Evolutionary conservation across 2,329 filamentous ascomycete genomes (phyloP), one percentile per base, ranked within the genome.

Genomic region (Bipolaris zeicola): DNA sequence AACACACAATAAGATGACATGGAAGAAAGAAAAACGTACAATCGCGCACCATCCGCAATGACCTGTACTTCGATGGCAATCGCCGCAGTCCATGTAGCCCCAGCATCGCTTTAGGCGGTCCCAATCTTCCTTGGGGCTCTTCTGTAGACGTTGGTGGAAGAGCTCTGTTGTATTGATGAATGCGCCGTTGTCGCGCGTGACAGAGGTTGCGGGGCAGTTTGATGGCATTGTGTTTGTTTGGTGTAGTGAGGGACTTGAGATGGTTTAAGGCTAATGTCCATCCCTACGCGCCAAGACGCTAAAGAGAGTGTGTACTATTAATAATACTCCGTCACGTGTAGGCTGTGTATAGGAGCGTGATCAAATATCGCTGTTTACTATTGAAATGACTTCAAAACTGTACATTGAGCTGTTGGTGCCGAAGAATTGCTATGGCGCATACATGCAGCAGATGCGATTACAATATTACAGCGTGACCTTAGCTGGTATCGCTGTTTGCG

Each of bases 1-100:
- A 28, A 28, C 10, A 3, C 26, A 28, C 6, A 8, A 6, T 1
- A 26, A 26, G 36, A 36, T 10, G 16, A 38, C 10, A 18, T 8
- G 8, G 26, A 28, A 10, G 8, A 28, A 10, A 14, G 43, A 24
- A 13, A 39, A 11, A 74, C 75, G 64, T 58, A 78, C 76, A 34
- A 75, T 74, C 1, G 78, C 73, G 65, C 79, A 81, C 79, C 79
- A 80, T 20, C 78, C 78, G 58, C 79, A 81, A 43, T 63, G 63
- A 0, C 68, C 71, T 5, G 70, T 56, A 54, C 69, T 73, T 6
- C 70, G 60, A 60, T 75, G 72, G 31, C 73, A 76, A 52, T 76
- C 73, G 4, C 73, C 73, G 52, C 73, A 76, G 42, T 76, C 73
- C 6, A 31, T 50, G 28, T 71, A 71, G 0, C 72, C 72, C 73